Base-by-base conservation (phyloP, 1,284 basidiomycete genomes). In the Fistulinella cinereoalba region DNA sequence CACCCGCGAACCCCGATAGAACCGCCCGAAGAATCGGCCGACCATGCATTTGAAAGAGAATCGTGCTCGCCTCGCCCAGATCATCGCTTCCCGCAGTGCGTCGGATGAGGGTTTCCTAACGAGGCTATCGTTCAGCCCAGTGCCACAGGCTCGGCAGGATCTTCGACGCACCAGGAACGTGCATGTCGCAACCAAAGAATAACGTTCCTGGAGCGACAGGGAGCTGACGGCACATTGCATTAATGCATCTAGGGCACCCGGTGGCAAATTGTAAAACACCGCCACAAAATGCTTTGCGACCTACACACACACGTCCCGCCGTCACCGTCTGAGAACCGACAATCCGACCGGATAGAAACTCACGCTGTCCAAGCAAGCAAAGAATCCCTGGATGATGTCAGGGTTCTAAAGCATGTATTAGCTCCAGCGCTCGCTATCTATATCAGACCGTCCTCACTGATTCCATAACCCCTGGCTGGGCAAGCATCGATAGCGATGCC, bases 351-450 rank as follows among this genome's bases (percentile, higher is more conserved):
- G 32, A 37, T n/a, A 23, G 29, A 16, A 21, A 66, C 75, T 47
- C 47, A 86, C 86, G 42, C 76, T 74, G 43, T 88, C 85, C 71
- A 88, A 77, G 58, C 84, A 92, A 23, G 77, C 77, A 69, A 93
- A 95, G 67, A 93, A 93, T 22, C 82, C 84, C 62, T 92, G 90
- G 2, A 92, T 88, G 22, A 95, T 80, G 62, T 95, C 92, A 0
- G 92, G 92, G 60, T 94, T 88, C 85, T 88, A 43, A 6, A 27
- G 46, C 9, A 12, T 22, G 29, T 4, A 29, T 64, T 40, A 64
- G 48, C 11, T 16, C 23, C 12, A 8, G 23, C 18, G 12, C 32
- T 27, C 36, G 18, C 12, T 7, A 22, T 13, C 10, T 8, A 5
- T n/a, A 31, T 41, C 25, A 4, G 23, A 2, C 4, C 12, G 41